These are phyloP conservation scores for Xylaria sp. DNA, from an alignment of 2,329 filamentous ascomycete species.

Conservation along the genomic window DNA sequence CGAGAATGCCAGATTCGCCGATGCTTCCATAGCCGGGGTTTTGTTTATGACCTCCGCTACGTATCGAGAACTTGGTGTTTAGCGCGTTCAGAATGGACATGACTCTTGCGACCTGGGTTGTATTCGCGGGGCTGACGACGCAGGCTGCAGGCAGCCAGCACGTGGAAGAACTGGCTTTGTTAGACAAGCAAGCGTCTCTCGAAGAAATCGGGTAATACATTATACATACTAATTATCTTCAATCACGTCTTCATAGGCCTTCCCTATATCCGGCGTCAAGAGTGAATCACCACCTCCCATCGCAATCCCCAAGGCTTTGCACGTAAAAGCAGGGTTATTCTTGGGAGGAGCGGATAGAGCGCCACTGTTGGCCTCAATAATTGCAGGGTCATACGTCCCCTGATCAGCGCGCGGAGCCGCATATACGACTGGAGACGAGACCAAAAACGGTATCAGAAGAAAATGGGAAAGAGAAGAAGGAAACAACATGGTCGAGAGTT, in stretches of 20 bases:
- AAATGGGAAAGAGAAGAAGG: neutral
- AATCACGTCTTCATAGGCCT: neutral
- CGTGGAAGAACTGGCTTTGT: neutral
- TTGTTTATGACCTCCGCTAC: neutral
- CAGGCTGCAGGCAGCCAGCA: neutral
- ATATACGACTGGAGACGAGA: neutral
- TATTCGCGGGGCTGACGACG: neutral
- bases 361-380: neutral
- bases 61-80: neutral
- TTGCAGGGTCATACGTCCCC: neutral
- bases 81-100: neutral
- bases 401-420: neutral
- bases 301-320: neutral
- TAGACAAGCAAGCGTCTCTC: neutral
- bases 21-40: conserved; percentile 1
- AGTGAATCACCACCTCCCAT: neutral
- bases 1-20: neutral
- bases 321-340: neutral
- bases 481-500: neutral
- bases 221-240: neutral
- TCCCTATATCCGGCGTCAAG: neutral
- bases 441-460: neutral
- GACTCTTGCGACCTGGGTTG: neutral
- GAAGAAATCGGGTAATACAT: neutral
- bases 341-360: neutral